Conservation (phyloP, 164 flowering plant species). For the Magnolia officinalis region DNA sequence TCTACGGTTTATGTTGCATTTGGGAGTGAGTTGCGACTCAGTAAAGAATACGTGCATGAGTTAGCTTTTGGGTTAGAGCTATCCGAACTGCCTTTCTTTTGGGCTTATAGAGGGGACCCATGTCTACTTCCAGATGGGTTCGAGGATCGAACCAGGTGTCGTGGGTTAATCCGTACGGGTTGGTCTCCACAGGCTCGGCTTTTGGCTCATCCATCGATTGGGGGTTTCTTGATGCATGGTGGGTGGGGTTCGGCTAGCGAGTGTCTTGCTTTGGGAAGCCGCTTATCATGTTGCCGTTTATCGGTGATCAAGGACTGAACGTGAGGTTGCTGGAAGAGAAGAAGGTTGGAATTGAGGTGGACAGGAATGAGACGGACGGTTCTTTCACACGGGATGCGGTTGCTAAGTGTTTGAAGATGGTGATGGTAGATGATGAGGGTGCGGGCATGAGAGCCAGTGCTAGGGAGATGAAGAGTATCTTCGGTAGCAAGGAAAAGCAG, state of each 20-base stretch:
- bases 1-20: slow-evolving; percentile 34
- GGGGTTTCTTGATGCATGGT: background rate
- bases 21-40: slow-evolving; percentile 33
- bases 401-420: background rate
- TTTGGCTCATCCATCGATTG: slow-evolving; percentile 24
- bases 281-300: slow-evolving; percentile 1
- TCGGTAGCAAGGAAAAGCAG: background rate
- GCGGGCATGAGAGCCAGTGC: background rate
- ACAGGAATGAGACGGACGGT: background rate
- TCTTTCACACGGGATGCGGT: background rate
- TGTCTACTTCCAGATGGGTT: slow-evolving; percentile 29
- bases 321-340: background rate
- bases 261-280: background rate
- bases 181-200: slow-evolving; percentile 43
- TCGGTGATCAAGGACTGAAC: background rate
- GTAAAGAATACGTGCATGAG: slow-evolving; percentile 26
- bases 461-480: background rate
- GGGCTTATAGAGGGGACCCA: slow-evolving; percentile 18
- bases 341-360: slow-evolving; percentile 5
- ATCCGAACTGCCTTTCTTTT: slow-evolving; percentile 30
- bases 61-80: slow-evolving; percentile 29
- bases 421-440: slow-evolving; percentile 3
- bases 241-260: slow-evolving; percentile 3
- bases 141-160: slow-evolving; percentile 7
- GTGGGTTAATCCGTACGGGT: slow-evolving; percentile 29